Evolutionary conservation across 2,329 filamentous ascomycete species (phyloP).

Genomic region (Diplocarpon mali): DNA sequence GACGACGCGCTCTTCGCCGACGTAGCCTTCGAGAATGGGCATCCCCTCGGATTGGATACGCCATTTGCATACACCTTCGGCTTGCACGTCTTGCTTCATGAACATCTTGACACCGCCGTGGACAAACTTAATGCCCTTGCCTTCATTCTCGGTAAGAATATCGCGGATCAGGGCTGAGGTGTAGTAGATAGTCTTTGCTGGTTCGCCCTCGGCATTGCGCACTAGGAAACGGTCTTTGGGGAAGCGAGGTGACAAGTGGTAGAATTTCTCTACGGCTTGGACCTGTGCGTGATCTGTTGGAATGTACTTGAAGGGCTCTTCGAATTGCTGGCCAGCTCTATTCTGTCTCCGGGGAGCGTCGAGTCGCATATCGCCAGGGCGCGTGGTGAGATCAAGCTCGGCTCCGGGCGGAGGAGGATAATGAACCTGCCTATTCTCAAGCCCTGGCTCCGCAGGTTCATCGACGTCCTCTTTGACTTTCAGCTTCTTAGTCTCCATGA

Average conservation of each 20-base stretch:
- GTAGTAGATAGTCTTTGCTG: constrained; percentile 94
- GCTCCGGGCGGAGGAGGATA: constrained; percentile 26
- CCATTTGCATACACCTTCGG: constrained; percentile 80
- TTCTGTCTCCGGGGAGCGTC: constrained; percentile 20
- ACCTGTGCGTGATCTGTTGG: constrained; percentile 65
- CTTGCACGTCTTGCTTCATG: constrained; percentile 91
- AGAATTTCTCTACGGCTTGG: constrained; percentile 68
- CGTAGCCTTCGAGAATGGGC: constrained; percentile 81
- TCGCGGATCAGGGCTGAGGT: constrained; percentile 74
- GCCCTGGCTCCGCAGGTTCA: constrained; percentile 14
- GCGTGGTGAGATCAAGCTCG: constrained; percentile 21
- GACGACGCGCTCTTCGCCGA: constrained; percentile 67
- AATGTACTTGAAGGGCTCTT: constrained; percentile 94
- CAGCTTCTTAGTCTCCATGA: constrained; percentile 33
- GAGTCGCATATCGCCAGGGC: constrained; percentile 18
- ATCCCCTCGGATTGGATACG: constrained; percentile 92
- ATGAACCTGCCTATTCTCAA: constrained; percentile 26
- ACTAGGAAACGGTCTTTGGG: constrained; percentile 91
- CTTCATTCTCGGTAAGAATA: constrained; percentile 79
- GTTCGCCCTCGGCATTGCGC: constrained; percentile 78
- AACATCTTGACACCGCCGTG: constrained; percentile 98
- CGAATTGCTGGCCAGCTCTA: constrained; percentile 41
- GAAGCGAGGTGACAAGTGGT: constrained; percentile 73
- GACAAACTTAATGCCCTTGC: constrained; percentile 85
- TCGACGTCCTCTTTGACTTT: constrained; percentile 32